phyloP scores from a whole-genome alignment of 1,139 yeast genomes.

The Magnusiomyces paraingens region DNA sequence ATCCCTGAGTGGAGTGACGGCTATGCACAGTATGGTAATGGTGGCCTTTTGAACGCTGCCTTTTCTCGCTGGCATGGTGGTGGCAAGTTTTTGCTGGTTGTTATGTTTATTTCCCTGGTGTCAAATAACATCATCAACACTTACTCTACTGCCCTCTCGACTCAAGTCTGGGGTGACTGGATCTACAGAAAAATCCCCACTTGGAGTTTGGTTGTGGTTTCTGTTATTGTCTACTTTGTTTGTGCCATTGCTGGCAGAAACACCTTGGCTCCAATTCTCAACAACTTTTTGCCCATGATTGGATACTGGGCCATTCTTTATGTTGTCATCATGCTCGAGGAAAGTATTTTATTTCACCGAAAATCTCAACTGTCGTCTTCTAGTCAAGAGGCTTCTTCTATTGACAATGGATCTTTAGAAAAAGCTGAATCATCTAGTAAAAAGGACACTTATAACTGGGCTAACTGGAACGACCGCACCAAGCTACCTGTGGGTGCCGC shows the following conservation, averaged over 20 bases:
- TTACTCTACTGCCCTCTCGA: constrained; percentile 76
- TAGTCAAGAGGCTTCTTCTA: constrained; percentile 16
- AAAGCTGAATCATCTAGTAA: constrained; percentile 18
- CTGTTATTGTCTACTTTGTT: constrained; percentile 60
- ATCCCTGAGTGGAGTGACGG: constrained; percentile 54
- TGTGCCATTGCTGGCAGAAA: constrained; percentile 57
- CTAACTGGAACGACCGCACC: constrained; percentile 53
- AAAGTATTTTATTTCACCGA: constrained; percentile 65
- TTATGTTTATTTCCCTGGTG: constrained; percentile 65
- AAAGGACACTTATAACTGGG: constrained; percentile 41
- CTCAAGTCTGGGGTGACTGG: constrained; percentile 55
- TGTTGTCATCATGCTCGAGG: constrained; percentile 64
- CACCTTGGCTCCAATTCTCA: constrained; percentile 65
- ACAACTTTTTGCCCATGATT: constrained; percentile 90
- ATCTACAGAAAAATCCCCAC: constrained; percentile 49
- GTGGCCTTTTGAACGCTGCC: constrained; percentile 66
- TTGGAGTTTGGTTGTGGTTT: constrained; percentile 65
- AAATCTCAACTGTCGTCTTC: constrained; percentile 31
- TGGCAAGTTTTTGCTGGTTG: constrained; percentile 67
- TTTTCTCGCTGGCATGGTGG: constrained; percentile 71
- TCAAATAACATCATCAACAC: constrained; percentile 78
- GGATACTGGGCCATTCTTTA: constrained; percentile 93
- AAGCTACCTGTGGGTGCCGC: constrained; percentile 59
- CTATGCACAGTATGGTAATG: constrained; percentile 60
- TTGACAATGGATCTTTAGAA: not conserved